phyloP scores from a whole-genome alignment of 2,329 filamentous ascomycete genomes.

The Chaetomiaceae sp. region DNA sequence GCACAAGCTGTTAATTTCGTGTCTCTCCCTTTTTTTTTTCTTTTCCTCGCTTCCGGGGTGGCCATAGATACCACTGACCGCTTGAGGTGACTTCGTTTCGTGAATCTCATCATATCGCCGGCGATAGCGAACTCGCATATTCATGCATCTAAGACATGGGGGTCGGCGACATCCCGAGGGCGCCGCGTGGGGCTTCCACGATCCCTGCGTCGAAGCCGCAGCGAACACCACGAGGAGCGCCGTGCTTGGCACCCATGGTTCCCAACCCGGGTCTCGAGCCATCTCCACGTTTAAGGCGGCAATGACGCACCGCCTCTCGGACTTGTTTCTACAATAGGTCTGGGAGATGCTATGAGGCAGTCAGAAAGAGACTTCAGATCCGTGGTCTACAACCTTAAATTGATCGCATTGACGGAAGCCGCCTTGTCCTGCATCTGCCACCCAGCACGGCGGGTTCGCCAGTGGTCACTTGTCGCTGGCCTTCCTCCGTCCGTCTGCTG shows the following conservation, averaged over 20 bases:
- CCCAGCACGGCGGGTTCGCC: neutral
- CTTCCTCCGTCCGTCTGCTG: neutral
- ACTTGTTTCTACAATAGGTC: constrained; percentile 27
- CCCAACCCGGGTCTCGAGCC: constrained; percentile 8
- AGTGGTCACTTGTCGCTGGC: neutral
- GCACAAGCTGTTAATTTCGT: too few species aligned
- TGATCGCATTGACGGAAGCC: constrained; percentile 11
- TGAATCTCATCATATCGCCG: neutral
- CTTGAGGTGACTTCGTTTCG: too few species aligned
- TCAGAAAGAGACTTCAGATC: constrained; percentile 17
- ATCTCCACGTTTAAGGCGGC: constrained; percentile 20
- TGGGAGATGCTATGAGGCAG: constrained; percentile 18
- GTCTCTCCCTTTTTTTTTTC: too few species aligned
- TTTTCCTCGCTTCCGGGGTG: too few species aligned
- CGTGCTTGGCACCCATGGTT: constrained; percentile 8
- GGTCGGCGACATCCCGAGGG: constrained; percentile 8
- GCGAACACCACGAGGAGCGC: constrained; percentile 7
- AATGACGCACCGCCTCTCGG: constrained; percentile 24
- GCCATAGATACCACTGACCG: too few species aligned
- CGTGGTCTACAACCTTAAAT: constrained; percentile 27
- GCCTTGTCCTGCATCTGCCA: constrained; percentile 13
- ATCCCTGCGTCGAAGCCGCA: constrained; percentile 28
- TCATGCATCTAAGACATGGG: constrained; percentile 18
- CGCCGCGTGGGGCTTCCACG: constrained; percentile 21
- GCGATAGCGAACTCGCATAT: constrained; percentile 14